Percentiles rank a stretch among this genome's conserved stretches.
Evolutionary conservation across 257 asterid genomes (phyloP).

Genomic region (Galeopsis tetrahit): DNA sequence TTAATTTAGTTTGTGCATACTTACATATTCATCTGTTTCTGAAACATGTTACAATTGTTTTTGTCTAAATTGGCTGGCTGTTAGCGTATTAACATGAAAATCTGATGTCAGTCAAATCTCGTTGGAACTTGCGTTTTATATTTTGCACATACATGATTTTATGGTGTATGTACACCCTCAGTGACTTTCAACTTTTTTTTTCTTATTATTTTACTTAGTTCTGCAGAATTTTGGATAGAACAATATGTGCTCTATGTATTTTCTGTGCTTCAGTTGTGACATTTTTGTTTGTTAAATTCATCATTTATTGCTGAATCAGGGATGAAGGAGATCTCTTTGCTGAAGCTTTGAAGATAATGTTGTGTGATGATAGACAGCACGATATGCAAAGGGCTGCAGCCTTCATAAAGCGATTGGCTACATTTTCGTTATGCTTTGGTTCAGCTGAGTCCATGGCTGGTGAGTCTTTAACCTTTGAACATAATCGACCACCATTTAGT

Average conservation of each 20-base stretch:
- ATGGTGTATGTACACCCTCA: background rate
- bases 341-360: constrained; percentile 89
- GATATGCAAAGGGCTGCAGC: constrained; percentile 99
- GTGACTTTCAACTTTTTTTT: background rate
- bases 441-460: constrained; percentile 96
- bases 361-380: constrained; percentile 93
- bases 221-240: background rate
- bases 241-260: background rate
- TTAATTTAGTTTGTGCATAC: background rate
- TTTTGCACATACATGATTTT: background rate
- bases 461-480: constrained; percentile 32
- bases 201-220: background rate
- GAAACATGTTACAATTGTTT: background rate
- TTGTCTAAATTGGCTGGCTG: background rate
- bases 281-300: constrained; percentile 18
- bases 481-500: background rate
- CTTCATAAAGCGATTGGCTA: constrained; percentile 82
- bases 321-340: constrained; percentile 86
- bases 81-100: background rate
- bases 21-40: background rate
- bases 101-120: background rate
- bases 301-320: constrained; percentile 48
- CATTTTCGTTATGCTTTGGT: constrained; percentile 78
- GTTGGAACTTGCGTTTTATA: background rate
- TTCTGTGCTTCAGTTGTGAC: constrained; percentile 5